These are phyloP conservation scores for Metarhizium album DNA, from an alignment of 2,329 filamentous ascomycete species.

Conservation along the genomic window DNA sequence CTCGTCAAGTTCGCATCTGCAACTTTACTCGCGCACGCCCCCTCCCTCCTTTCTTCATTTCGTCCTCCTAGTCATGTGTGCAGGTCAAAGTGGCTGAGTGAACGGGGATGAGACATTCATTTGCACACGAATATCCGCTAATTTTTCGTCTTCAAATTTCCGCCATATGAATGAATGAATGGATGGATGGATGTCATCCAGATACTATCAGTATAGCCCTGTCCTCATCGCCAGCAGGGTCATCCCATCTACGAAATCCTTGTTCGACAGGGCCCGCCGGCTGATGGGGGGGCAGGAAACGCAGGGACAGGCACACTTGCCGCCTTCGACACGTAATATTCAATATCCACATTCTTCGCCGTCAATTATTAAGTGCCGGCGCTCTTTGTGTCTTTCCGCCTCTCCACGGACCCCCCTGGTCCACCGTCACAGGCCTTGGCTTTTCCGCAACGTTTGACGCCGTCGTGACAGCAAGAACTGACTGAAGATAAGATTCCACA, in stretches of 20 bases:
- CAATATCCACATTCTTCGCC: background rate
- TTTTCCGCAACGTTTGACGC: constrained; percentile 1
- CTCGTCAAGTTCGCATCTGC: background rate
- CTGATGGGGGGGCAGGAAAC: background rate
- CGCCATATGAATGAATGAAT: too few relatives aligned
- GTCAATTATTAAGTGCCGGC: too few relatives aligned
- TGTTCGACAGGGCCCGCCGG: background rate
- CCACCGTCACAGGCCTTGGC: constrained; percentile 1
- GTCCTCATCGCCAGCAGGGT: background rate
- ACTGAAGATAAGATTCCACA: constrained; percentile 1
- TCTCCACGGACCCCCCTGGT: background rate
- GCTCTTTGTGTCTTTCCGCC: too few relatives aligned
- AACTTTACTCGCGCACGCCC: background rate
- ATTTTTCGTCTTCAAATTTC: background rate
- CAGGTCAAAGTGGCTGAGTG: background rate
- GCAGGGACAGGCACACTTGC: background rate
- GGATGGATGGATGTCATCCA: background rate
- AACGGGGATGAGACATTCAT: background rate
- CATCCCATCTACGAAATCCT: background rate
- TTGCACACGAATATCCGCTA: background rate
- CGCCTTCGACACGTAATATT: background rate
- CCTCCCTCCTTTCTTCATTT: background rate
- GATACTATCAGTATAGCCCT: background rate
- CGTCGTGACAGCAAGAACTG: background rate
- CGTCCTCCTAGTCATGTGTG: background rate